phyloP scores from a whole-genome alignment of 306 rosid species.

The Rosa multiflora region DNA sequence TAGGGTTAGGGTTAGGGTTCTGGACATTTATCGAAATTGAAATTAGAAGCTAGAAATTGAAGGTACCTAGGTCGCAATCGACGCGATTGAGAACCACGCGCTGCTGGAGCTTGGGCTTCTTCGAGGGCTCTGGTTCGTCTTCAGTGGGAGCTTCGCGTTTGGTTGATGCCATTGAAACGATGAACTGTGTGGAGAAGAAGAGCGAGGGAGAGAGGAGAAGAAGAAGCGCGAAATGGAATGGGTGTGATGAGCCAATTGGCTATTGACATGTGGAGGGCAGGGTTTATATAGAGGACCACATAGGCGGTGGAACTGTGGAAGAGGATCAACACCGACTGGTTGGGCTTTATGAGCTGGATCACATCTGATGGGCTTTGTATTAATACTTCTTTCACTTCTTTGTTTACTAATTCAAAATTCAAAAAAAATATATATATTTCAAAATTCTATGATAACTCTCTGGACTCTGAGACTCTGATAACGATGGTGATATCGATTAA shows the following conservation, averaged over 20 bases:
- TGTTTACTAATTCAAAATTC: too few relatives aligned
- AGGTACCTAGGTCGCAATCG: constrained; percentile 40
- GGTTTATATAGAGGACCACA: neutral
- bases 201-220: neutral
- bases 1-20: neutral
- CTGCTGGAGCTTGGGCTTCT: constrained; percentile 15
- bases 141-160: constrained; percentile 17
- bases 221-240: neutral
- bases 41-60: neutral
- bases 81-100: constrained; percentile 35
- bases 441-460: too few relatives aligned
- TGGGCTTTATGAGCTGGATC: too few relatives aligned
- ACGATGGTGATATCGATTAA: too few relatives aligned
- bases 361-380: too few relatives aligned
- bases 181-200: neutral
- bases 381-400: too few relatives aligned
- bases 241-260: neutral
- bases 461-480: too few relatives aligned
- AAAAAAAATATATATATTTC: too few relatives aligned
- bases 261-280: neutral
- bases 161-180: constrained; percentile 24
- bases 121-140: neutral
- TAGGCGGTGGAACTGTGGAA: neutral
- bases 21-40: neutral
- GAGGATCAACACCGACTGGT: neutral